phyloP scores from a whole-genome alignment of 352 stramenopile species.

The Phytophthora citricola region DNA sequence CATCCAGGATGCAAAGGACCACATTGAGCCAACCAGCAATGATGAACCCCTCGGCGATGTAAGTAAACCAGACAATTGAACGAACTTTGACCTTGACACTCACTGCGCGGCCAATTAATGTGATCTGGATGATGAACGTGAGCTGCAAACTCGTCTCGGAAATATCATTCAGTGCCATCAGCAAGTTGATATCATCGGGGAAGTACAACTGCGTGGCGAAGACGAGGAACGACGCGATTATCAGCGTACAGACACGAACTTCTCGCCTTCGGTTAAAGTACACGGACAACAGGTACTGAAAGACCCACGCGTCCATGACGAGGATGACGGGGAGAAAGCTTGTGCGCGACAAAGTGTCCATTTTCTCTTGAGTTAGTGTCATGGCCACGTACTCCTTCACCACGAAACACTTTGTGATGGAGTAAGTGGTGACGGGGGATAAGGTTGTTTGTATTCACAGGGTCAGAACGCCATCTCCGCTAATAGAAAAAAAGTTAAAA shows the following conservation, averaged over 20 bases:
- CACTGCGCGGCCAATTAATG: conserved; percentile 38
- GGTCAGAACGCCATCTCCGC: not conserved
- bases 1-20: not conserved
- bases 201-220: conserved; percentile 39
- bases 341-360: conserved; percentile 14
- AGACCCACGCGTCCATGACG: conserved; percentile 40
- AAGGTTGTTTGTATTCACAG: not conserved
- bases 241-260: conserved; percentile 30
- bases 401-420: conserved; percentile 1
- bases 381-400: not conserved
- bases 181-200: conserved; percentile 18
- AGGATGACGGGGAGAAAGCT: conserved; percentile 42
- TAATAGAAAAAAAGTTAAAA: not conserved
- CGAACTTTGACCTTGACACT: conserved; percentile 32
- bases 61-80: conserved; percentile 33
- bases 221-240: conserved; percentile 27
- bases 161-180: conserved; percentile 40
- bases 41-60: conserved; percentile 32
- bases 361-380: conserved; percentile 10
- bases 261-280: conserved; percentile 38
- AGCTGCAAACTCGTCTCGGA: conserved; percentile 42
- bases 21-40: conserved; percentile 18
- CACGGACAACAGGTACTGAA: conserved; percentile 44
- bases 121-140: conserved; percentile 54
- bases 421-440: too few species aligned